A percentile compares a stretch with the other conserved stretches of the same genome.
These are phyloP conservation scores for Thalassiosira exigua DNA, from an alignment of 352 stramenopile genomes.

Conservation along the genomic window DNA sequence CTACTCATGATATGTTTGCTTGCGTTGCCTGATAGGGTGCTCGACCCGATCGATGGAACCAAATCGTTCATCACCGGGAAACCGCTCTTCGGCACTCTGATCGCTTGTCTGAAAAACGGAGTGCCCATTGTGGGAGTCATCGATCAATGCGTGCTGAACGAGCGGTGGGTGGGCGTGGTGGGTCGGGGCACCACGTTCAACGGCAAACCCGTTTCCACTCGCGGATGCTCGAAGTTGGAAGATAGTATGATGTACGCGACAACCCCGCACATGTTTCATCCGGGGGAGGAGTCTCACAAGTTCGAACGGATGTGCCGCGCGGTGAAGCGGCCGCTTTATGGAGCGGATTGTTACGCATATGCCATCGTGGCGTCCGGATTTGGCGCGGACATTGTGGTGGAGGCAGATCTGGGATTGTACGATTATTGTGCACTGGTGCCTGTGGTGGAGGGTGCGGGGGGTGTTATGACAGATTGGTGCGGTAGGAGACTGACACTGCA, in stretches of 20 bases:
- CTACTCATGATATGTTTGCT: too few species aligned
- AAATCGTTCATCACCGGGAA: conserved; percentile 79
- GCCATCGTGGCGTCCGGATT: conserved; percentile 70
- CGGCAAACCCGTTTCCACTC: conserved; percentile 52
- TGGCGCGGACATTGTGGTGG: conserved; percentile 65
- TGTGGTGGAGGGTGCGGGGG: conserved; percentile 64
- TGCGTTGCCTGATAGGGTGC: too few species aligned
- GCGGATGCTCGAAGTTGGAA: conserved; percentile 39
- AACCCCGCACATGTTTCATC: conserved; percentile 70
- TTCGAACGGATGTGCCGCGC: conserved; percentile 54
- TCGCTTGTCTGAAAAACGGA: conserved; percentile 61
- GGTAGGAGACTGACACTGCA: conserved; percentile 59
- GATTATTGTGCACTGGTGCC: conserved; percentile 71
- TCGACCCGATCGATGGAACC: conserved; percentile 79
- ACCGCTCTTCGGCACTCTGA: conserved; percentile 75
- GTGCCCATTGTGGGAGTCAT: conserved; percentile 72
- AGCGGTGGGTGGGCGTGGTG: conserved; percentile 64
- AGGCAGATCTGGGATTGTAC: conserved; percentile 74
- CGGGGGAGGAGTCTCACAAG: conserved; percentile 58
- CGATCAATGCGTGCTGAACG: conserved; percentile 71
- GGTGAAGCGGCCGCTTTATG: conserved; percentile 58
- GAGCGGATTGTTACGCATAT: conserved; percentile 76
- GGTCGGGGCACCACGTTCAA: conserved; percentile 60
- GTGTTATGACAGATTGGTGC: conserved; percentile 70
- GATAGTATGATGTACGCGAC: conserved; percentile 66